Percentiles rank a stretch among this genome's conserved stretches.
Evolutionary conservation across 2,329 filamentous ascomycete genomes (phyloP).

Genomic region (Fusarium sp.): DNA sequence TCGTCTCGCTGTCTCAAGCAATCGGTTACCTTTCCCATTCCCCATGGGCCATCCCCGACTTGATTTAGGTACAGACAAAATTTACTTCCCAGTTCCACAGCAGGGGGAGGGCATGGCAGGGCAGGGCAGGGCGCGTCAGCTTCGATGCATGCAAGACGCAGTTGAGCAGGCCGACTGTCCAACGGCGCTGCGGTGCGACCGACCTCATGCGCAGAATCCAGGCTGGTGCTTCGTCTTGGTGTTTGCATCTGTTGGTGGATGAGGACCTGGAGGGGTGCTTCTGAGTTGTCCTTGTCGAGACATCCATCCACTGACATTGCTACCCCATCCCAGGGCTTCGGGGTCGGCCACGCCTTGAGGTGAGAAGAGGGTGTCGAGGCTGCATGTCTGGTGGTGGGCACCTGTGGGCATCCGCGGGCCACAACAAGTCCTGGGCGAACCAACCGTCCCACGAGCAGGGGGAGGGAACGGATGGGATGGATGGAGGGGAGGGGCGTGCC

Average conservation of each 20-base stretch:
- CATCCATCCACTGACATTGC: not conserved
- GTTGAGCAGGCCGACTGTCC: constrained; percentile 7
- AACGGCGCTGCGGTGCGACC: constrained; percentile 41
- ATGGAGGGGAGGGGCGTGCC: constrained; percentile 19
- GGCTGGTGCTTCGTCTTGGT: constrained; percentile 4
- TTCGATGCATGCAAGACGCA: constrained; percentile 35
- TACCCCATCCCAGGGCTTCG: not conserved
- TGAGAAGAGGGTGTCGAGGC: constrained; percentile 25
- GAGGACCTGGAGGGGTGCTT: constrained; percentile 21
- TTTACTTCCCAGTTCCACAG: constrained; percentile 29
- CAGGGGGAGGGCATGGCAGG: constrained; percentile 1
- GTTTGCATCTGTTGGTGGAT: not conserved
- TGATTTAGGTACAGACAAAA: not conserved
- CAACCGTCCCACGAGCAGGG: constrained; percentile 13
- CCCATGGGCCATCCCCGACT: not conserved
- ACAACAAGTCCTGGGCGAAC: constrained; percentile 10
- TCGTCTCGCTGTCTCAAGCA: constrained; percentile 3
- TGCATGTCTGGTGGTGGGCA: constrained; percentile 26
- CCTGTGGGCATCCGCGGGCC: not conserved
- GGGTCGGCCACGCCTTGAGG: not conserved
- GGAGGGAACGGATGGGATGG: not conserved
- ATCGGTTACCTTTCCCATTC: constrained; percentile 12
- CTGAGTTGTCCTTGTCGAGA: constrained; percentile 30
- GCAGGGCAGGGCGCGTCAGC: constrained; percentile 24
- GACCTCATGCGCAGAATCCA: not conserved